Conservation (phyloP, 2,329 filamentous ascomycete species). For the Knufia petricola region DNA sequence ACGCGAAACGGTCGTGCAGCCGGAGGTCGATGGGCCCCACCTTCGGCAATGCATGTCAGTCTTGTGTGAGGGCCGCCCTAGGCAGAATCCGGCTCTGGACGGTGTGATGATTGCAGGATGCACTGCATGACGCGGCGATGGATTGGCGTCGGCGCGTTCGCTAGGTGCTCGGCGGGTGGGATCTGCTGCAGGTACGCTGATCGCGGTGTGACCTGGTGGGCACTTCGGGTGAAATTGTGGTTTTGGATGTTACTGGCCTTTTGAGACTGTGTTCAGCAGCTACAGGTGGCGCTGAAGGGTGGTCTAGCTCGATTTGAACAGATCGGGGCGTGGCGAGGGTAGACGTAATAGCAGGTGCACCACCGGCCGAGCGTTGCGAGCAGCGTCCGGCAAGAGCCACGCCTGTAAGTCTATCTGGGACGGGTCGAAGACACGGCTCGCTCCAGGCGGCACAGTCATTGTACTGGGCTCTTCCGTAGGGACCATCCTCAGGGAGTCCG, state of each 20-base stretch:
- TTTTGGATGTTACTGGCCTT: background rate
- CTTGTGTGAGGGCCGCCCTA: constrained; percentile 2
- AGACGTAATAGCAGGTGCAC: background rate
- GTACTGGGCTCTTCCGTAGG: too few species aligned
- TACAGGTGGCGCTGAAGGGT: too few species aligned
- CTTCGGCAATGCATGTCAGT: constrained; percentile 9
- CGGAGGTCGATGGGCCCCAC: background rate
- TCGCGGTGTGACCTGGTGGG: background rate
- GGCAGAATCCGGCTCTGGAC: background rate
- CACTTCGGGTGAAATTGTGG: background rate
- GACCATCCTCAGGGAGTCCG: too few species aligned
- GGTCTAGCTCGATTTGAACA: background rate
- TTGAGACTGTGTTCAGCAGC: background rate
- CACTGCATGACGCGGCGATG: constrained; percentile 7
- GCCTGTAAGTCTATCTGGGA: background rate
- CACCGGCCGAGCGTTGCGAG: background rate
- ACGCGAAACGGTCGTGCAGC: background rate
- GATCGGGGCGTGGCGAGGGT: background rate
- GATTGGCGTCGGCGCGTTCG: background rate
- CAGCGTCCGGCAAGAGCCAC: background rate
- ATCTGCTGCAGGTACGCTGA: background rate
- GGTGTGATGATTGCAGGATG: constrained; percentile 5
- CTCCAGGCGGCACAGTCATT: background rate
- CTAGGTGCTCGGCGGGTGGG: too few species aligned
- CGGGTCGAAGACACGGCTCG: background rate